Evolutionary conservation across 306 rosid species (phyloP).

Genomic region (Luffa aegyptiaca): DNA sequence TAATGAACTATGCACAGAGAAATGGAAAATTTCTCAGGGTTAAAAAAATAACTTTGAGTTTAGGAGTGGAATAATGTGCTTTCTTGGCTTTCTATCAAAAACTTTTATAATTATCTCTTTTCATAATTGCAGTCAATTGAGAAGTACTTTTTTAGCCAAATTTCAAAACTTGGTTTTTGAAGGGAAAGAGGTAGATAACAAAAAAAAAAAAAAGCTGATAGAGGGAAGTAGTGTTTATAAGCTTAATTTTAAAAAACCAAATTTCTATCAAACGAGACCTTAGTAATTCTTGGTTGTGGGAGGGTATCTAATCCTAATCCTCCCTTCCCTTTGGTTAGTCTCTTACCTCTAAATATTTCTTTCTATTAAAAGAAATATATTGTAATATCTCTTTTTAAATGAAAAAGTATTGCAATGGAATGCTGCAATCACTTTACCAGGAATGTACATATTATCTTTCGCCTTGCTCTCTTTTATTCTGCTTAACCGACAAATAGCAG

Average conservation of each 20-base stretch:
- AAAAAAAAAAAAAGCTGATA: too few species aligned
- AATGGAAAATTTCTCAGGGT: neutral
- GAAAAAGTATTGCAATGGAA: neutral
- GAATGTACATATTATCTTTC: neutral
- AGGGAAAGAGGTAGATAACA: too few species aligned
- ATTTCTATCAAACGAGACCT: too few species aligned
- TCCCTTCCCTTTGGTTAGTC: neutral
- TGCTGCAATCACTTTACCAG: neutral
- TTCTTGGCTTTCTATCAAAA: neutral
- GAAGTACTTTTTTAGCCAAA: neutral
- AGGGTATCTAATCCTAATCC: neutral
- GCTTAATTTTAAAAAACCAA: too few species aligned
- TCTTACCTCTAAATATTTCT: neutral
- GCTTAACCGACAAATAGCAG: conserved; percentile 10
- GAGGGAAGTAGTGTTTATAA: too few species aligned
- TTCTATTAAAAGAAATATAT: neutral
- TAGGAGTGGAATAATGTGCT: neutral
- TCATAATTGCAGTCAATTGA: neutral
- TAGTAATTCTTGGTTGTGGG: neutral
- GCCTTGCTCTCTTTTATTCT: neutral
- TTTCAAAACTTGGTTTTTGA: too few species aligned
- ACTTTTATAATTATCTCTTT: neutral
- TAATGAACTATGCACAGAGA: neutral
- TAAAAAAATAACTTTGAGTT: neutral
- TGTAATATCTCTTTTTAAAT: neutral